phyloP scores from a whole-genome alignment of 805 yeast species.

The Ogataea ganodermae region DNA sequence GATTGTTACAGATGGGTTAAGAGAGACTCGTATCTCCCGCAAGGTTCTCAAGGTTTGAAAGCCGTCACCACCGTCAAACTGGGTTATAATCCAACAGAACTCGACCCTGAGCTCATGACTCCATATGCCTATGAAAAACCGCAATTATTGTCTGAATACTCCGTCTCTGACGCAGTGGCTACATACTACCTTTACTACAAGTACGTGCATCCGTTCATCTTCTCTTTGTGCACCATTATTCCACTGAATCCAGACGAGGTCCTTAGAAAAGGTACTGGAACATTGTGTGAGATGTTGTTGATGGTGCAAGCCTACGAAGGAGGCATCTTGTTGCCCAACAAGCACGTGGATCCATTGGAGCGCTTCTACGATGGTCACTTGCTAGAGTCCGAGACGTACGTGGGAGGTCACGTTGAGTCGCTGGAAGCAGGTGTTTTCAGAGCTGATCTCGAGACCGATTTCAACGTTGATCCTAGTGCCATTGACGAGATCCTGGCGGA shows the following conservation, averaged over 20 bases:
- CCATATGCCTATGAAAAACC: conserved; percentile 96
- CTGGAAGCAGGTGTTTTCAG: conserved; percentile 97
- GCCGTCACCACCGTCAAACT: conserved; percentile 95
- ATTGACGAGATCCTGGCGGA: conserved; percentile 77
- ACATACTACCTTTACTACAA: conserved; percentile 94
- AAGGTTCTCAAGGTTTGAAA: conserved; percentile 97
- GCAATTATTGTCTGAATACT: conserved; percentile 89
- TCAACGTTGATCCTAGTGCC: conserved; percentile 78
- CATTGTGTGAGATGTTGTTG: conserved; percentile 94
- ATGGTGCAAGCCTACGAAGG: conserved; percentile 93
- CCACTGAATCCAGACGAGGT: conserved; percentile 97
- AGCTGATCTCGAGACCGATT: conserved; percentile 76
- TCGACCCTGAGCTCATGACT: conserved; percentile 97
- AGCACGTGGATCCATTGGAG: conserved; percentile 92
- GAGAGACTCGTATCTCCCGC: conserved; percentile 95
- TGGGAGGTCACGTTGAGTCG: conserved; percentile 98
- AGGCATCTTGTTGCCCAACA: conserved; percentile 82
- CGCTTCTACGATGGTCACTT: conserved; percentile 93
- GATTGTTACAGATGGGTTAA: conserved; percentile 98
- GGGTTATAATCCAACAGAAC: conserved; percentile 94
- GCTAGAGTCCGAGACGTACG: conserved; percentile 93
- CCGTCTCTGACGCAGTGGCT: conserved; percentile 99
- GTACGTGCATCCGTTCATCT: conserved; percentile 95
- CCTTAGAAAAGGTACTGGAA: conserved; percentile 95
- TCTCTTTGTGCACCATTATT: conserved; percentile 91